Evolutionary conservation across 257 asterid species (phyloP).

Genomic region (Oldenlandia corymbosa): DNA sequence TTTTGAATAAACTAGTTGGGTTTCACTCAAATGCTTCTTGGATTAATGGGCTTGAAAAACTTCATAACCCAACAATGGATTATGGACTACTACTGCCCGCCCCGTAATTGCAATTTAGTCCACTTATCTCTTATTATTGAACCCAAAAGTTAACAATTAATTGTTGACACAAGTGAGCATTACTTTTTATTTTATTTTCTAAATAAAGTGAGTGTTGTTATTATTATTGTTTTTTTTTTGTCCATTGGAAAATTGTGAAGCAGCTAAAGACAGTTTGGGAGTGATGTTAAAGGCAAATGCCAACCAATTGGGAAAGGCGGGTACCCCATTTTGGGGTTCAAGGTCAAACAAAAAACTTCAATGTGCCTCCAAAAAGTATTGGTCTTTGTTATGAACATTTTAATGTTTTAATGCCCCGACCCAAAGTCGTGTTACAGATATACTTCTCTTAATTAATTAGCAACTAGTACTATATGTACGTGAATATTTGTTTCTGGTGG

Average conservation of each 20-base stretch:
- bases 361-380: slow-evolving; percentile 14
- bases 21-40: too few relatives aligned
- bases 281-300: slow-evolving; percentile 1
- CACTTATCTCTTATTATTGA: too few relatives aligned
- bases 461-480: neutral
- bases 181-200: neutral
- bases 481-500: slow-evolving; percentile 15
- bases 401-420: neutral
- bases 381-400: too few relatives aligned
- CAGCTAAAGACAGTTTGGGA: slow-evolving; percentile 7
- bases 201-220: too few relatives aligned
- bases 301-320: slow-evolving; percentile 2
- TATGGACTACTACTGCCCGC: too few relatives aligned
- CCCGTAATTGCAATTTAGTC: too few relatives aligned
- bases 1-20: too few relatives aligned
- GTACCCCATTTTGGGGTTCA: slow-evolving; percentile 12
- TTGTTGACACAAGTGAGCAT: neutral
- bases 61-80: too few relatives aligned
- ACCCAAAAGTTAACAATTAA: neutral
- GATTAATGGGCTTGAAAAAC: too few relatives aligned
- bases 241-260: neutral
- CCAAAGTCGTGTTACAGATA: neutral
- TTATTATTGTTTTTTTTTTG: too few relatives aligned
- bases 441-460: neutral
- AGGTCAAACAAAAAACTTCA: slow-evolving; percentile 12